These are phyloP conservation scores for Casaregolazyma suthepensis DNA, from an alignment of 1,139 yeast genomes.

Conservation along the genomic window DNA sequence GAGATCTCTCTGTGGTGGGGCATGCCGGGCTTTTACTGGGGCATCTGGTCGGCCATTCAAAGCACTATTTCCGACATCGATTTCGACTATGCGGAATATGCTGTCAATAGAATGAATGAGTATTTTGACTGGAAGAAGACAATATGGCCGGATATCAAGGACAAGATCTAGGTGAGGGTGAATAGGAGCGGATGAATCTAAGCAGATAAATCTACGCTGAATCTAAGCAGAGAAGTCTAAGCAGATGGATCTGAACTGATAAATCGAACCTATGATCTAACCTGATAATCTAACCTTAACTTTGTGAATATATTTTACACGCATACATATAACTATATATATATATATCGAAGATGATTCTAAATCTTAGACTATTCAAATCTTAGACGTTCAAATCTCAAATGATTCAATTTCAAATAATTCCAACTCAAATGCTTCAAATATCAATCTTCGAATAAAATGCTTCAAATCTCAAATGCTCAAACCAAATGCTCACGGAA, in stretches of 20 bases:
- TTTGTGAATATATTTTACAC: not conserved
- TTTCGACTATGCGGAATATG: constrained; percentile 62
- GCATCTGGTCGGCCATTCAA: constrained; percentile 78
- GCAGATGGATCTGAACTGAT: too few relatives aligned
- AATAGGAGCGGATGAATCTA: too few relatives aligned
- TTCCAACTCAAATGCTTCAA: too few relatives aligned
- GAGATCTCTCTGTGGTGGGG: constrained; percentile 65
- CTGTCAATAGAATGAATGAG: constrained; percentile 55
- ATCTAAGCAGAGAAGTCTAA: too few relatives aligned
- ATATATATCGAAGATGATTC: not conserved
- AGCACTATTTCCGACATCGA: constrained; percentile 65
- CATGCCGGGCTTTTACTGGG: constrained; percentile 82
- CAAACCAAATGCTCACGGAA: not conserved
- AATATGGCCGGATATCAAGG: constrained; percentile 2
- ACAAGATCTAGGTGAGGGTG: too few relatives aligned
- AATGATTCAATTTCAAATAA: too few relatives aligned
- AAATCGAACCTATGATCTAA: too few relatives aligned
- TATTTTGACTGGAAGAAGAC: constrained; percentile 59
- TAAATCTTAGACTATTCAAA: too few relatives aligned
- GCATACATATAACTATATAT: not conserved
- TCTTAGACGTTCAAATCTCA: not conserved
- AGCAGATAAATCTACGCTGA: too few relatives aligned
- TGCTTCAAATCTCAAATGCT: not conserved
- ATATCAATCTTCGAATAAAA: too few relatives aligned
- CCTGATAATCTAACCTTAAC: too few relatives aligned